Evolutionary conservation across 2,329 filamentous ascomycete genomes (phyloP).

Genomic region (Ascochyta viciae-villosae): DNA sequence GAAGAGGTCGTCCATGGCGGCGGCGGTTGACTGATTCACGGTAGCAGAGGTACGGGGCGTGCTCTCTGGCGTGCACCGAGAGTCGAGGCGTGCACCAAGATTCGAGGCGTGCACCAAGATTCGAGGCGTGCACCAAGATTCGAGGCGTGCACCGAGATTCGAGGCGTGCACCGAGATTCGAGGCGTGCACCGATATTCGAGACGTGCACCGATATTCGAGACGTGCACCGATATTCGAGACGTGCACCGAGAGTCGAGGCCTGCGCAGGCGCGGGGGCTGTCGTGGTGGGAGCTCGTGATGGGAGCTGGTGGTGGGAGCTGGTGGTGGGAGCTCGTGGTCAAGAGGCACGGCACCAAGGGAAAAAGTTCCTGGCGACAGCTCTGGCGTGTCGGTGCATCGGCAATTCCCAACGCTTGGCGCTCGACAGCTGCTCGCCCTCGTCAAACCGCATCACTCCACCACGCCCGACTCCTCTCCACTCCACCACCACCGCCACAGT

Average conservation of each 20-base stretch:
- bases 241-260: background rate
- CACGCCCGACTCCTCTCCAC: slow-evolving; percentile 35
- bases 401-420: slow-evolving; percentile 10
- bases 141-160: no score
- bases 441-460: slow-evolving; percentile 20
- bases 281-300: slow-evolving; percentile 1
- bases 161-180: no score
- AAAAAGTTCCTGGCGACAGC: slow-evolving; percentile 6
- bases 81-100: no score
- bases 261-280: slow-evolving; percentile 2
- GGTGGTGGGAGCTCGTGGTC: no score
- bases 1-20: slow-evolving; percentile 53
- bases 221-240: no score
- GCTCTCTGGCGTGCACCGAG: no score
- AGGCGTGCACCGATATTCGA: no score
- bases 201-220: no score
- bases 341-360: no score
- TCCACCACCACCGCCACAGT: slow-evolving; percentile 39
- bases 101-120: no score
- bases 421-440: slow-evolving; percentile 14
- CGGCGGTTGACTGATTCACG: background rate
- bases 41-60: no score
- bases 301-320: background rate
- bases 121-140: no score
- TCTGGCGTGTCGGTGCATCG: slow-evolving; percentile 6